Evolutionary conservation across 345 rosid genomes (phyloP).

Genomic region (Pistacia integerrima): DNA sequence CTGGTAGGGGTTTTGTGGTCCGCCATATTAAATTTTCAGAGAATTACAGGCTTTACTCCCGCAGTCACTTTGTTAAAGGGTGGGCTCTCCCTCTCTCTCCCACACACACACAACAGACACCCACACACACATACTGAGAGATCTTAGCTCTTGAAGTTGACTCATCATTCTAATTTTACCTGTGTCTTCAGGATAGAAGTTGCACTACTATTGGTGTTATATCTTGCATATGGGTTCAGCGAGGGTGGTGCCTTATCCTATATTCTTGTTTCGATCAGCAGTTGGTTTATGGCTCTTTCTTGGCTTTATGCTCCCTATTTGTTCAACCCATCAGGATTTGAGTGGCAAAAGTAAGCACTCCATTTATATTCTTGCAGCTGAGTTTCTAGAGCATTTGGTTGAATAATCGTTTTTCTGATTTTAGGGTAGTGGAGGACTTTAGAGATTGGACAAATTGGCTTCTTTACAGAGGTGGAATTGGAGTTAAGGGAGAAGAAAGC

Average conservation of each 20-base stretch:
- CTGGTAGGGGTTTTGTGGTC: constrained; percentile 97
- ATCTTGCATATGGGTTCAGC: constrained; percentile 80
- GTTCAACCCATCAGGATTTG: constrained; percentile 97
- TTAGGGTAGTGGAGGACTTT: constrained; percentile 94
- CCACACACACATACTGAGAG: background rate
- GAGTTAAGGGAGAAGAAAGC: constrained; percentile 97
- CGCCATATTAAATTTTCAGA: constrained; percentile 88
- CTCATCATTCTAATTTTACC: constrained; percentile 22
- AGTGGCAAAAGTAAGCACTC: constrained; percentile 90
- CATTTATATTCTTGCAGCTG: constrained; percentile 11
- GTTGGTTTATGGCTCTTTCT: constrained; percentile 94
- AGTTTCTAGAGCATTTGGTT: background rate
- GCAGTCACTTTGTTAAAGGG: constrained; percentile 98
- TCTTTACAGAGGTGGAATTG: constrained; percentile 97
- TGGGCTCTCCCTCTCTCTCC: constrained; percentile 21
- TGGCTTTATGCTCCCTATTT: constrained; percentile 98
- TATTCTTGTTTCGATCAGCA: constrained; percentile 86
- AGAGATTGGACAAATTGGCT: constrained; percentile 99
- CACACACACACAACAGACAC: no score
- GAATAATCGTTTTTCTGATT: constrained; percentile 22
- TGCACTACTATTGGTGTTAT: constrained; percentile 73
- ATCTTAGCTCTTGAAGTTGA: background rate
- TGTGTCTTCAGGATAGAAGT: constrained; percentile 72
- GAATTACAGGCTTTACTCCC: constrained; percentile 92
- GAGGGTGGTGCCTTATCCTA: constrained; percentile 77